Base-by-base conservation (phyloP, 768 basidiomycete genomes). In the Symmetrospora coprosmae region DNA sequence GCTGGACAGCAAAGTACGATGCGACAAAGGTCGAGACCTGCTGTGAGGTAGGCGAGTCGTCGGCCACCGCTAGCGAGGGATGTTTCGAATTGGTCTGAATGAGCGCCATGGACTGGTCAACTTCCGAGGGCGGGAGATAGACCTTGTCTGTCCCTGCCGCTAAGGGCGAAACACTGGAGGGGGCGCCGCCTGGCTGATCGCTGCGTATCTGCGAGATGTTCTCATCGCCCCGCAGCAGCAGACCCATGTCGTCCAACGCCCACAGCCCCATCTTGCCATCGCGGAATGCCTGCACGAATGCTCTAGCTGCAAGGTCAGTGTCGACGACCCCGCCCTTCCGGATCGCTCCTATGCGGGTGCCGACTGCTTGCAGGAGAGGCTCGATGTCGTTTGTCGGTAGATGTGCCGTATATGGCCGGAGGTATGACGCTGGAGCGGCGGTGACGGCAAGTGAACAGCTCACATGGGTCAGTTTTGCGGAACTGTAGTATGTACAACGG, bases 231-330 rank as follows among this genome's bases (percentile, higher is more conserved):
- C 31, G 49, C 34, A 47, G 33, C 25, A 48, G 62, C n/a, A 52
- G 39, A 25, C 51, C 52, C 55, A 69, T 61, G 3, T 66, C 61
- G 37, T 69, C 68, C 25, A 69, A 56, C 33, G 68, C 65, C 68
- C 68, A 69, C 25, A 63, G 50, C 2, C 68, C 68, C 28, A 69
- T 58, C 43, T 63, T 61, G 23, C 76, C 76, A 19, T 74, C 72
- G 39, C 92, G 81, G 83, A 90, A 99, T 79, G 87, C 87, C 43
- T 80, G 77, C 39, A 97, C 79, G 68, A 96, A 84, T 77, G 84
- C 87, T 21, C 76, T 75, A 3, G 84, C 84, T 8, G 89, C 87
- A 23, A 86, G 80, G 3, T 78, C 71, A 3, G 77, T 69, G 73
- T 97, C 85, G 48, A 77, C 75, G 43, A 81, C 76, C 14, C 84